Base-by-base conservation (phyloP, 2,329 filamentous ascomycete genomes). In the Trichoderma koningii region DNA sequence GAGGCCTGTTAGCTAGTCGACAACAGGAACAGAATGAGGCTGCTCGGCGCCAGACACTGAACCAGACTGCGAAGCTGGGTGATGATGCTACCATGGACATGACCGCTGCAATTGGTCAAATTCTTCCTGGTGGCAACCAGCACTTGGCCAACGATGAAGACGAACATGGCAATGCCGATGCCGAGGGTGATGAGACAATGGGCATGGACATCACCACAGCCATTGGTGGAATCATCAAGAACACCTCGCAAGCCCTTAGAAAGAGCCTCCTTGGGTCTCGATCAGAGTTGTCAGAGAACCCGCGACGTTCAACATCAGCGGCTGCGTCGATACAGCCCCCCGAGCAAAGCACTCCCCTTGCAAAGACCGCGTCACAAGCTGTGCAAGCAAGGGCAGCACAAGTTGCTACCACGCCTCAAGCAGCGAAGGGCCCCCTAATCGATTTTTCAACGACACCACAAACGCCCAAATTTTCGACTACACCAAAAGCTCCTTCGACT, bases 121-220 rank as follows among this genome's bases (percentile, higher is more conserved):
- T 88, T 50, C 68, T 88, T 23, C 68, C 76, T 12, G 69, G 44
- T 41, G 52, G 51, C n/a, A 5, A 21, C 10, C 34, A 63, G 44
- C 50, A 42, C 15, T 30, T 12, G 14, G 30, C 19, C 26, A 34
- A 62, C 17, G 62, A 65, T 19, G 68, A 72, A 10, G 70, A 76
- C 57, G 51, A 17, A n/a, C 28, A 7, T 1, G 4, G 6, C 17
- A n/a, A 50, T 30, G 44, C 5, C 15, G 51, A 63, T 28, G 51
- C 5, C 7, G 60, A 44, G 28, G 61, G 19, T 17, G 61, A 63
- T 47, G 51, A 28, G n/a, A 64, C 52, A 30, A 53, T 30, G 15
- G 30, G 82, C 0, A 90, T 91, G 88, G 88, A 90, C 52, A 85
- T 90, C 73, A 90, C 88, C 2, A 81, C 81, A 52, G 85, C 83